Conservation (phyloP, 2,329 filamentous ascomycete genomes). For the Colletotrichum sp. region DNA sequence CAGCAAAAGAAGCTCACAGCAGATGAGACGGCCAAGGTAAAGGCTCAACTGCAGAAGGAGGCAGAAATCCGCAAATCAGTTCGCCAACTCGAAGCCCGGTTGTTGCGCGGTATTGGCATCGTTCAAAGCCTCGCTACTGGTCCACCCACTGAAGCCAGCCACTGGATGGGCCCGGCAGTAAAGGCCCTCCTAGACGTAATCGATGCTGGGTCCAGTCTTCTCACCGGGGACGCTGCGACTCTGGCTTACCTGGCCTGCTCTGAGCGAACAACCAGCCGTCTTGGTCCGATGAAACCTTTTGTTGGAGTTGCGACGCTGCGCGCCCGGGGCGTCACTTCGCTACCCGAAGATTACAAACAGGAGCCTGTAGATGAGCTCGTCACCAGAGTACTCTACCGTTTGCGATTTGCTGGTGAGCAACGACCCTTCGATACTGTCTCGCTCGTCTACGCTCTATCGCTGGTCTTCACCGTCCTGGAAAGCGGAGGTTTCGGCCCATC, state of each 20-base stretch:
- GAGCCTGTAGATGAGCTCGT: constrained; percentile 86
- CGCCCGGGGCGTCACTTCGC: constrained; percentile 73
- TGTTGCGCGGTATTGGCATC: constrained; percentile 85
- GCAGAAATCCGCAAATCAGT: constrained; percentile 78
- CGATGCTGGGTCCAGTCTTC: constrained; percentile 78
- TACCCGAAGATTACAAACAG: constrained; percentile 74
- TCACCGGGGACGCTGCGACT: constrained; percentile 82
- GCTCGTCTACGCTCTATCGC: constrained; percentile 83
- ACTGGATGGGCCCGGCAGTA: constrained; percentile 88
- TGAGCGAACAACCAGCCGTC: constrained; percentile 72
- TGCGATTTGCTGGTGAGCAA: constrained; percentile 90
- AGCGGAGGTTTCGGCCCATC: constrained; percentile 78
- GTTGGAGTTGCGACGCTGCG: constrained; percentile 88
- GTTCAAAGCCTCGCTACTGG: constrained; percentile 82
- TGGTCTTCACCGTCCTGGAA: constrained; percentile 79
- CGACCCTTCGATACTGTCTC: constrained; percentile 91
- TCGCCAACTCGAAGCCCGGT: constrained; percentile 68
- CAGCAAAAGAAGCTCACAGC: constrained; percentile 87
- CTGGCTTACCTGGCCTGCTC: constrained; percentile 82
- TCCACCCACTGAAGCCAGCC: constrained; percentile 84
- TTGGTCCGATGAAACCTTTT: constrained; percentile 80
- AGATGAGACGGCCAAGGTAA: constrained; percentile 89
- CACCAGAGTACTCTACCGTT: constrained; percentile 86
- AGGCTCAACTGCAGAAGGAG: constrained; percentile 89
- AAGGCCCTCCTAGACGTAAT: constrained; percentile 76